Conservation (phyloP, 2,329 filamentous ascomycete genomes). For the Blumeria graminis region DNA sequence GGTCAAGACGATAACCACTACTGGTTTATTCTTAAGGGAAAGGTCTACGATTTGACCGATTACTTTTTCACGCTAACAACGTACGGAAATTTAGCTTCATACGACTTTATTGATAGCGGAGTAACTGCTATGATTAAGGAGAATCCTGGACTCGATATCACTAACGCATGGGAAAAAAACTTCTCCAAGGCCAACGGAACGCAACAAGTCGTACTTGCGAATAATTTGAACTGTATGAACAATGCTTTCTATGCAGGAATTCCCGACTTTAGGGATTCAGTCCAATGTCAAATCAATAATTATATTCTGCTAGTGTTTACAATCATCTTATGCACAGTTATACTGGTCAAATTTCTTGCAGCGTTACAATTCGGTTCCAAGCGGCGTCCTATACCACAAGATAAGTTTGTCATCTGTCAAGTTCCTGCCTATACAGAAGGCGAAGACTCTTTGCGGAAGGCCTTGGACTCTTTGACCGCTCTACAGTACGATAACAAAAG, state of each 20-base stretch:
- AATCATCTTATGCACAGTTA: conserved; percentile 58
- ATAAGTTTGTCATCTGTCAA: conserved; percentile 97
- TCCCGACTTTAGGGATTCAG: conserved; percentile 55
- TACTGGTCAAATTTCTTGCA: conserved; percentile 70
- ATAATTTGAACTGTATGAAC: conserved; percentile 59
- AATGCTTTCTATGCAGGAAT: conserved; percentile 65
- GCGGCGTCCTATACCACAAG: conserved; percentile 66
- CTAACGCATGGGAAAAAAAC: conserved; percentile 32
- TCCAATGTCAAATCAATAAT: conserved; percentile 69
- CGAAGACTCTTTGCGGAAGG: conserved; percentile 81
- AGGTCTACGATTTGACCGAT: conserved; percentile 73
- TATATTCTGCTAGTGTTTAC: conserved; percentile 75
- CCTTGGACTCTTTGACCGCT: conserved; percentile 79
- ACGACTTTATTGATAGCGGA: conserved; percentile 47
- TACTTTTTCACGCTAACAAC: conserved; percentile 58
- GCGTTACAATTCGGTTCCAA: conserved; percentile 88
- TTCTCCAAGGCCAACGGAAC: conserved; percentile 28
- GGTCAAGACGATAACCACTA: conserved; percentile 42
- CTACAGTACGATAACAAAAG: conserved; percentile 96
- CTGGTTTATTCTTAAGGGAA: conserved; percentile 58
- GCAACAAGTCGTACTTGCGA: conserved; percentile 24
- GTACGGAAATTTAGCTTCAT: conserved; percentile 25
- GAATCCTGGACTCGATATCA: conserved; percentile 63
- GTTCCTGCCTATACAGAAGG: conserved; percentile 96
- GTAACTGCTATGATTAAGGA: conserved; percentile 44